Percentiles rank a stretch among this genome's conserved stretches.
phyloP scores from a whole-genome alignment of 2,329 filamentous ascomycete genomes.

The Colletotrichum lini region DNA sequence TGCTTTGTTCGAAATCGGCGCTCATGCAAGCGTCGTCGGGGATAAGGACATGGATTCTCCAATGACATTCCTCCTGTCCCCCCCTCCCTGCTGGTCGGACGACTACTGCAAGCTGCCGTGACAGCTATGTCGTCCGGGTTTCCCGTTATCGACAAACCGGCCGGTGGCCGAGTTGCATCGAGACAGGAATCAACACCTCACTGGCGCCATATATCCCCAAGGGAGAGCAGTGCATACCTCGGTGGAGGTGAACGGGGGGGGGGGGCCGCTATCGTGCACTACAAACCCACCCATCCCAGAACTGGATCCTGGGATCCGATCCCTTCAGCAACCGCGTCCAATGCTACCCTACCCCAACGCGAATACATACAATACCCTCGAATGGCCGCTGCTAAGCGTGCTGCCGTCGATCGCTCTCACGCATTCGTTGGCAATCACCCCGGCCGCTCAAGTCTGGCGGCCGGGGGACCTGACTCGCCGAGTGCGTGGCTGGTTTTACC shows the following conservation, averaged over 20 bases:
- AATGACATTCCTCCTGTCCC: conserved; percentile 7
- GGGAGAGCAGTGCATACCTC: conserved; percentile 23
- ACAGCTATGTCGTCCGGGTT: conserved; percentile 30
- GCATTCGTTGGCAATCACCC: neutral
- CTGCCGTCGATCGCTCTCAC: neutral
- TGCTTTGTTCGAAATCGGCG: conserved; percentile 17
- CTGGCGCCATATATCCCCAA: conserved; percentile 29
- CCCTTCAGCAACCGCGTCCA: conserved; percentile 39
- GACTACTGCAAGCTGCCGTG: conserved; percentile 30
- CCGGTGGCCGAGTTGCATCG: neutral
- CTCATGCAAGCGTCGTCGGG: conserved; percentile 18
- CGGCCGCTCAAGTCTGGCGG: neutral
- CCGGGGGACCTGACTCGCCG: conserved; percentile 34
- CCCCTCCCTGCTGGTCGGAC: conserved; percentile 9
- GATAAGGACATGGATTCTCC: conserved; percentile 33
- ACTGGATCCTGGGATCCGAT: conserved; percentile 37
- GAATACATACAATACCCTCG: conserved; percentile 2
- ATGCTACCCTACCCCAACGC: conserved; percentile 18
- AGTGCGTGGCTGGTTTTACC: conserved; percentile 1
- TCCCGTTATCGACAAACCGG: conserved; percentile 36
- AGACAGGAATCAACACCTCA: conserved; percentile 8
- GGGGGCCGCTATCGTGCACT: conserved; percentile 13
- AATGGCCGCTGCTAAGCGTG: conserved; percentile 32
- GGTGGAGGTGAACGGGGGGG: conserved; percentile 18
- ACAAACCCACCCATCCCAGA: conserved; percentile 17